Evolutionary conservation across 805 yeast genomes (phyloP).

Genomic region (Suhomyces emberorum): DNA sequence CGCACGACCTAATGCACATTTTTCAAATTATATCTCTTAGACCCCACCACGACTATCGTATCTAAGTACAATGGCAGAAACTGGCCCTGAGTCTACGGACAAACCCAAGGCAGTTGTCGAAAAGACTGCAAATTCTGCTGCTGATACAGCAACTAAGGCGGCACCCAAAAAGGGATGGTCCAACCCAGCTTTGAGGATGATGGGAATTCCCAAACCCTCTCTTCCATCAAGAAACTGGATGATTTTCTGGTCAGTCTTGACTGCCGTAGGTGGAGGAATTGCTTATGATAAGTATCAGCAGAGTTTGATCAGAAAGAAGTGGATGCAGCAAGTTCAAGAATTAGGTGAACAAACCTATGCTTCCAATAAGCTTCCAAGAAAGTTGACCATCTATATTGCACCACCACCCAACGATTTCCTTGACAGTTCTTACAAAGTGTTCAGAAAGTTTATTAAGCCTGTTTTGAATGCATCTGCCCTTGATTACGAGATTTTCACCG

Average conservation of each 20-base stretch:
- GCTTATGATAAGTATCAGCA: conserved; percentile 78
- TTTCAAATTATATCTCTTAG: too few relatives aligned
- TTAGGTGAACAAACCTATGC: conserved; percentile 46
- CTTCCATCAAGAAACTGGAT: conserved; percentile 92
- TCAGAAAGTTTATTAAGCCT: conserved; percentile 82
- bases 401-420: conserved; percentile 97
- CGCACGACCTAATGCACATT: too few relatives aligned
- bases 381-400: conserved; percentile 76
- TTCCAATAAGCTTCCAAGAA: conserved; percentile 61
- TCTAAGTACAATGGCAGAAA: conserved; percentile 1
- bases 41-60: too few relatives aligned
- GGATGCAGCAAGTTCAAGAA: conserved; percentile 58
- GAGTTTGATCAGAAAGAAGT: conserved; percentile 56
- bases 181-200: conserved; percentile 77
- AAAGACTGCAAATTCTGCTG: neutral
- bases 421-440: conserved; percentile 67
- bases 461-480: conserved; percentile 77
- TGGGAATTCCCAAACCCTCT: conserved; percentile 77
- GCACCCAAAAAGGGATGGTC: conserved; percentile 42
- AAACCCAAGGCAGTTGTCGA: neutral
- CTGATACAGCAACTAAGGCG: neutral
- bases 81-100: conserved; percentile 1
- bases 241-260: conserved; percentile 76
- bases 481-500: conserved; percentile 76
- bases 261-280: conserved; percentile 67